Evolutionary conservation across 2,329 filamentous ascomycete species (phyloP), one percentile per base, ranked within the genome.

Genomic region (Exserohilum rostratum): DNA sequence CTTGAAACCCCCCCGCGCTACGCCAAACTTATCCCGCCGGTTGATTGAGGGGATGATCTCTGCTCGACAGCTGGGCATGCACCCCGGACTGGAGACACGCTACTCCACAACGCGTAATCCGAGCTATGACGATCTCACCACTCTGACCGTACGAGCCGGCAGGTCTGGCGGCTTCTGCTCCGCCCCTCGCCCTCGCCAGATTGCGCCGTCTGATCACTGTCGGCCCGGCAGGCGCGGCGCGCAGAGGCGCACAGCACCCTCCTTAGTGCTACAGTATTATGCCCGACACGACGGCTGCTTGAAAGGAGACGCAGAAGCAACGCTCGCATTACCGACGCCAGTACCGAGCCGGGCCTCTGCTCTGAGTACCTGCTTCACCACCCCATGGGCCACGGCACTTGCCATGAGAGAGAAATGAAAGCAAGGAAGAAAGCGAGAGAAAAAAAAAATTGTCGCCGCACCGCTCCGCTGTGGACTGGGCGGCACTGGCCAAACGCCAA

Each of bases 41-140:
- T 43, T 34, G 44, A 46, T 43, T 52, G 40, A 39, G 15, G 15
- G 49, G 54, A 39, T 51, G 42, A 51, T 46, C 35, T 51, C 31
- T 46, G 39, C 39, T 35, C 30, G 51, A 39, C 53, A 27, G 27
- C 50, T 51, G 51, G 45, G 45, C 55, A 64, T 65, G 65, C 62
- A 68, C 65, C 64, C 65, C 65, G 53, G 65, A 68, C 55, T 64
- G 55, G 55, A 66, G 55, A 54, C 46, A 44, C 43, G 43, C 61
- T 60, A 63, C 65, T 57, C 55, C 55, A 55, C 55, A 57, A 50
- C 44, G 60, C 62, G 60, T 55, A 53, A 46, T 39, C 58, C 51
- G 49, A 50, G 51, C 55, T 46, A 65, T 57, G 60, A 52, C 51
- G 53, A 64, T 62, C 55, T 50, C 48, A 42, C 20, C 34, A 30